Evolutionary conservation across 2,329 filamentous ascomycete genomes (phyloP), one percentile per base, ranked within the genome.

Genomic region (Seiridium cupressi): DNA sequence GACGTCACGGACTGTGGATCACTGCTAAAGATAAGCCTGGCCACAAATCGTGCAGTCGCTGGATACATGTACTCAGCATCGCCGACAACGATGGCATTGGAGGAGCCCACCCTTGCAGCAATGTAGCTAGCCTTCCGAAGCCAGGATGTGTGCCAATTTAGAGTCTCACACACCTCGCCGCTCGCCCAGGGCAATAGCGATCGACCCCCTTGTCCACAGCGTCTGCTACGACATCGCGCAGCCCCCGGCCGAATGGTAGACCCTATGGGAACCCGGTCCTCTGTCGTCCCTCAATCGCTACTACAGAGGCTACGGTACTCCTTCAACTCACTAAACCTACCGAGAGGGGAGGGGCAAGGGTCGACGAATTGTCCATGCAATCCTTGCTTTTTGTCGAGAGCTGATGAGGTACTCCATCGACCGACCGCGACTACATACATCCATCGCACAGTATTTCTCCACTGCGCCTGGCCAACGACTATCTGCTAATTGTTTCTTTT

Each of bases 401-500:
- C 26, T n/a, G 13, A 48, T 44, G n/a, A 44, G 10, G 51, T 59
- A 54, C 58, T 38, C 32, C 13, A 35, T 32, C 26, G 9, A 31
- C 26, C 49, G 31, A 31, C 31, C n/a, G 49, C 8, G 31, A 36
- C 8, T 53, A 53, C 49, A 31, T 48, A 48, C 46, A 18, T 48
- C 31, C 9, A 26, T 26, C 49, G 34, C 34, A 36, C 46, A 48
- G 46, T 48, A 31, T n/a, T 31, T 48, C 46, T 48, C 46, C 46
- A 48, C 46, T 7, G 26, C 46, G 18, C 7, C 46, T 48, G 46
- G 5, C 49, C 34, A 36, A 36, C 34, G 35, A 44, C 26, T 57
- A 49, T 51, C 46, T 49, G 5, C 9, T 35, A 60, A 36, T 34
- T n/a, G 18, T 35, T 55, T 60, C 48, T 47, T 51, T 49, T 57